Evolutionary conservation across 495 filamentous ascomycete genomes (phyloP).

Genomic region (Neurospora sp.): DNA sequence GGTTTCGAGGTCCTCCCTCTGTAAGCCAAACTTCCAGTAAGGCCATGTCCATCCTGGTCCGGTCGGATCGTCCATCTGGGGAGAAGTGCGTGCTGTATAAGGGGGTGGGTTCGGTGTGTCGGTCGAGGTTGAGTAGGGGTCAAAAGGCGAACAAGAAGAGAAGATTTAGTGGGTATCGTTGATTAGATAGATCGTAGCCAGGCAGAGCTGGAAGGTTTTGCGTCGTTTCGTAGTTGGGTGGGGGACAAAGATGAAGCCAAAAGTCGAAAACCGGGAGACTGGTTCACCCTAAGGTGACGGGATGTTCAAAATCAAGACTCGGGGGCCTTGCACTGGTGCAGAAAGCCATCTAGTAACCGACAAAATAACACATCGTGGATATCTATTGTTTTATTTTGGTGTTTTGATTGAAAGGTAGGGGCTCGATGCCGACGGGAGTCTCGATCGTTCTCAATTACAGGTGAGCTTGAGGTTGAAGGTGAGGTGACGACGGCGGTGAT

Average conservation of each 20-base stretch:
- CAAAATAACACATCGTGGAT: conserved; percentile 16
- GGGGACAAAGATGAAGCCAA: conserved; percentile 17
- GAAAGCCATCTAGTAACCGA: conserved; percentile 26
- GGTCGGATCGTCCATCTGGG: conserved; percentile 33
- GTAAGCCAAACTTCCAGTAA: conserved; percentile 39
- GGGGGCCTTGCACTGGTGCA: conserved; percentile 13
- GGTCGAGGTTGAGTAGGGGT: conserved; percentile 3
- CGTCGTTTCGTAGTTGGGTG: conserved; percentile 2
- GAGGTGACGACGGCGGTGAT: conserved; percentile 1
- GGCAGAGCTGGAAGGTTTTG: not conserved
- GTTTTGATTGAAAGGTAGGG: conserved; percentile 4
- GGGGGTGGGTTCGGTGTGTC: conserved; percentile 3
- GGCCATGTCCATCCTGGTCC: conserved; percentile 33
- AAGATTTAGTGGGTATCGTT: conserved; percentile 5
- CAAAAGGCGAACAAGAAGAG: conserved; percentile 3
- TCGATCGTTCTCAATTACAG: not conserved
- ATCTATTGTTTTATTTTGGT: conserved; percentile 5
- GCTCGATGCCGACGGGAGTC: not conserved
- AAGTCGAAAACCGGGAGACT: conserved; percentile 19
- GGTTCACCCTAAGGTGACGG: conserved; percentile 3
- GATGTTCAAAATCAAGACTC: conserved; percentile 8
- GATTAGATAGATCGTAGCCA: not conserved
- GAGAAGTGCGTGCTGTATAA: not conserved
- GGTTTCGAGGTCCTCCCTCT: conserved; percentile 29
- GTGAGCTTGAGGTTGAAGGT: conserved; percentile 2